Percentiles rank a stretch among this genome's conserved stretches.
These are phyloP conservation scores for Wallacemonas sp. DNA, from an alignment of 208 protist genomes.

Conservation along the genomic window DNA sequence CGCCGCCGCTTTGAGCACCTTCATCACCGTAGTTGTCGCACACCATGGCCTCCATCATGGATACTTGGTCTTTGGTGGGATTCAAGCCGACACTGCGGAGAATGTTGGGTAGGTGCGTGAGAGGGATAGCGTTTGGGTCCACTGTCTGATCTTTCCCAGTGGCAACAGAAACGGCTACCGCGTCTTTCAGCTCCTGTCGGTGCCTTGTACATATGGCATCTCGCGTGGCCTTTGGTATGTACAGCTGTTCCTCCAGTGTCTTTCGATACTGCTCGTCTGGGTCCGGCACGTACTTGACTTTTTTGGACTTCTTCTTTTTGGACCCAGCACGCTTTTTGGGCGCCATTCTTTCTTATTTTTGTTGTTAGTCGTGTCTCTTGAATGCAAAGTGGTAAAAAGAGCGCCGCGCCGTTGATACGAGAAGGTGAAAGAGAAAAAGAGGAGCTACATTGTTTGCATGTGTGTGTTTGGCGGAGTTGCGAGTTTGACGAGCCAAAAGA, in stretches of 20 bases:
- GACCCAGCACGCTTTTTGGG: constrained; percentile 21
- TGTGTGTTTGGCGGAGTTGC: no score
- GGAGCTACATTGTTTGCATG: no score
- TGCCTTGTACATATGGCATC: constrained; percentile 9
- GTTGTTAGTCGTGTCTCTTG: no score
- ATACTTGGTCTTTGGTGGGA: constrained; percentile 45
- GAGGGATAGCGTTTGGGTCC: constrained; percentile 10
- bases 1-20: not conserved
- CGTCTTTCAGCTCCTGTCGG: constrained; percentile 3
- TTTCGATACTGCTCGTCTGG: constrained; percentile 42
- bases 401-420: no score
- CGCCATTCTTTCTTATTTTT: no score
- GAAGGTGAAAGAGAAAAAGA: no score
- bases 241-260: constrained; percentile 41
- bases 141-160: constrained; percentile 21
- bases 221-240: constrained; percentile 37
- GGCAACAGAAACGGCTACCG: constrained; percentile 13
- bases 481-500: no score
- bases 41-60: constrained; percentile 10
- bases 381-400: no score
- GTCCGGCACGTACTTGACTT: constrained; percentile 34
- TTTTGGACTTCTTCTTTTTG: constrained; percentile 31
- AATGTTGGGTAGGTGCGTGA: constrained; percentile 45
- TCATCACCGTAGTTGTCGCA: constrained; percentile 1
- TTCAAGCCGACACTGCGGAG: constrained; percentile 47